phyloP scores from a whole-genome alignment of 345 rosid species.

The Theobroma cacao region DNA sequence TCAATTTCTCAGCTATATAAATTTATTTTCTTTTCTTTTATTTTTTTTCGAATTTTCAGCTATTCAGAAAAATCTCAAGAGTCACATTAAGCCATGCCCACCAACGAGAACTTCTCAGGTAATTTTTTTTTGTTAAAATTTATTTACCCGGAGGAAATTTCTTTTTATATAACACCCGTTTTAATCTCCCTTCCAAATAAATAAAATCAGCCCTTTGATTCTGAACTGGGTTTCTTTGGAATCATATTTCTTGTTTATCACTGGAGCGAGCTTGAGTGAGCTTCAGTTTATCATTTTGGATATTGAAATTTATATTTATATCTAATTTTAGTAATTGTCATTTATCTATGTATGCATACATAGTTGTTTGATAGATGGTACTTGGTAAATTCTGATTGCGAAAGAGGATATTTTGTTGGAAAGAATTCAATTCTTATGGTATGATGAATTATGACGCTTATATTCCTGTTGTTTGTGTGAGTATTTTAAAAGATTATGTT shows the following conservation, averaged over 20 bases:
- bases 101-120: constrained; percentile 7
- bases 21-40: neutral
- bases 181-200: neutral
- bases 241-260: neutral
- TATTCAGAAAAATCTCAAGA: neutral
- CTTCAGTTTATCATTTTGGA: neutral
- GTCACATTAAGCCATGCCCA: neutral
- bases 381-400: neutral
- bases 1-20: neutral
- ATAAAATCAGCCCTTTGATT: neutral
- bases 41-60: neutral
- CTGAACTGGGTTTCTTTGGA: neutral
- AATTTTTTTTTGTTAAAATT: neutral
- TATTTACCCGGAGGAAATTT: neutral
- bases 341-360: neutral
- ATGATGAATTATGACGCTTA: neutral
- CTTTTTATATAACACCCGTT: neutral
- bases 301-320: neutral
- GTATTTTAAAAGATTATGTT: neutral
- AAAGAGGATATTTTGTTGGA: neutral
- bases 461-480: neutral
- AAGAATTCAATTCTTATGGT: neutral
- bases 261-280: neutral
- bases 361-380: neutral
- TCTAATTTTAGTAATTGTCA: neutral